phyloP scores from a whole-genome alignment of 2,329 filamentous ascomycete genomes.

The Aureobasidium sp. region DNA sequence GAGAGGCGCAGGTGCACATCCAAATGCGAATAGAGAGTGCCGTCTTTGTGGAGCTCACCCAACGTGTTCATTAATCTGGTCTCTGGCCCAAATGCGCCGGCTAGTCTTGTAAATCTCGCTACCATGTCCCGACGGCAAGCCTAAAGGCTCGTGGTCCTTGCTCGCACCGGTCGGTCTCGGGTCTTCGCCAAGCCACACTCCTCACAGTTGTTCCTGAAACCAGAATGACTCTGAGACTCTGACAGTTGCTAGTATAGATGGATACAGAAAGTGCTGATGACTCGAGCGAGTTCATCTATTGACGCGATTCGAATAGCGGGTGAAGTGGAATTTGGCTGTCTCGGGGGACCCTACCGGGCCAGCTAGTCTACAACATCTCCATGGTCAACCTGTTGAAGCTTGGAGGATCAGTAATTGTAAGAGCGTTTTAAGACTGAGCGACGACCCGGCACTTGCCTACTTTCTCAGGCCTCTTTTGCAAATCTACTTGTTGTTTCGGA shows the following conservation, averaged over 20 bases:
- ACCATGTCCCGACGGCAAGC: neutral
- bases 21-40: conserved; percentile 1
- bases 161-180: neutral
- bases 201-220: neutral
- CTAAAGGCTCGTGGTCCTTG: neutral
- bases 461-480: neutral
- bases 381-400: neutral
- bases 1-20: conserved; percentile 4
- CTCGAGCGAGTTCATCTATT: neutral
- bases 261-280: neutral
- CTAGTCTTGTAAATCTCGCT: conserved; percentile 3
- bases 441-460: neutral
- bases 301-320: neutral
- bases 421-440: neutral
- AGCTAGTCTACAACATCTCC: neutral
- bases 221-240: neutral
- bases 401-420: neutral
- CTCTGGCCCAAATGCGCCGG: neutral
- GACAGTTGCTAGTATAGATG: neutral
- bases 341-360: neutral
- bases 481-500: neutral
- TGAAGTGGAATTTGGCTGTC: neutral
- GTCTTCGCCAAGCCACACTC: neutral
- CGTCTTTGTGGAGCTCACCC: neutral
- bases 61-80: neutral